Percentiles rank a stretch among this genome's conserved stretches.
Conservation (phyloP, 768 basidiomycete genomes). For the Hygrophoropsis aurantiaca region DNA sequence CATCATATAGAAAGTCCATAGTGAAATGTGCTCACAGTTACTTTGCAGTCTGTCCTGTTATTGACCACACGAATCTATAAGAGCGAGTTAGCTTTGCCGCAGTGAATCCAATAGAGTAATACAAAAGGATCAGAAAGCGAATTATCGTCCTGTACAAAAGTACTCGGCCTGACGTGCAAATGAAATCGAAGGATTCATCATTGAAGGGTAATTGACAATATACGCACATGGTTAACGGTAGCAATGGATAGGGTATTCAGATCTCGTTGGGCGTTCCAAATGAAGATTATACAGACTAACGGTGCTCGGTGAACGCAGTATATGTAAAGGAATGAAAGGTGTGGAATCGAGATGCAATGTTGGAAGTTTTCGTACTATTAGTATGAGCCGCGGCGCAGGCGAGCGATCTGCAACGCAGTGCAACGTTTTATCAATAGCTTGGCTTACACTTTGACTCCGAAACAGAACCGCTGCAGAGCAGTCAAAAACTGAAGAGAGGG, state of each 20-base stretch:
- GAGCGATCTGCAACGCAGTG: neutral
- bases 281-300: too few relatives aligned
- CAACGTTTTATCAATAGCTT: neutral
- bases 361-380: neutral
- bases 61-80: neutral
- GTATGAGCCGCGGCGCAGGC: neutral
- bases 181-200: constrained; percentile 16
- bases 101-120: neutral
- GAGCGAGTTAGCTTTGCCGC: neutral
- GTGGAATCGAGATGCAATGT: neutral
- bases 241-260: too few relatives aligned
- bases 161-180: constrained; percentile 51
- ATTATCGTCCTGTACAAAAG: constrained; percentile 8
- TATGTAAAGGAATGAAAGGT: neutral
- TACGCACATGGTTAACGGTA: neutral
- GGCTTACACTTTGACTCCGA: too few relatives aligned
- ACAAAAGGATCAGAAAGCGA: constrained; percentile 5
- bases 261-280: too few relatives aligned
- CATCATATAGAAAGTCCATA: constrained; percentile 33
- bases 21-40: constrained; percentile 14
- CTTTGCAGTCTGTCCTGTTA: neutral
- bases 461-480: neutral
- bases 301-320: neutral
- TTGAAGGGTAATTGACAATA: neutral
- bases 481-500: neutral